Conservation (phyloP, 768 basidiomycete species). For the Fomitopsis serialis region DNA sequence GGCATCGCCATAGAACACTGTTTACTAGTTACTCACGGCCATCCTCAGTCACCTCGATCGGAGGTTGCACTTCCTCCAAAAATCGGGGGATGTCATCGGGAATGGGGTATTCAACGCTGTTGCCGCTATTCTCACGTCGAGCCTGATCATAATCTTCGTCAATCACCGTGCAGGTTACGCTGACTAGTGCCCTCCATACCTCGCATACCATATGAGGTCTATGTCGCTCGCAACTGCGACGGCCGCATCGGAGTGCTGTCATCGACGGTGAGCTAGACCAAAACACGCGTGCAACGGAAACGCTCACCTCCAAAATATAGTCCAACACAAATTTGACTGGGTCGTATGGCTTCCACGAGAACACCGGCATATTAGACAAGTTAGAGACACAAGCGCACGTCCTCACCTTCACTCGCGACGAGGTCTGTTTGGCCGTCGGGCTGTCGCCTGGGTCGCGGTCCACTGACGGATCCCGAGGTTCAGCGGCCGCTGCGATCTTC, state of each 20-base stretch:
- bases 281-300: background rate
- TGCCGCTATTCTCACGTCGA: no score
- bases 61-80: background rate
- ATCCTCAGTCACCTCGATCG: conserved; percentile 9
- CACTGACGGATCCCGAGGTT: conserved; percentile 7
- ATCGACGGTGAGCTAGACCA: background rate
- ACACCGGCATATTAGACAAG: background rate
- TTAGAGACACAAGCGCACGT: background rate
- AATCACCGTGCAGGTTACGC: no score
- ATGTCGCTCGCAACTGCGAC: conserved; percentile 9
- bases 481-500: conserved; percentile 8
- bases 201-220: conserved; percentile 6
- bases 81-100: conserved; percentile 3
- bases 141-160: no score
- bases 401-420: background rate
- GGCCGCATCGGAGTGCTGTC: conserved; percentile 8
- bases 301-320: conserved; percentile 10
- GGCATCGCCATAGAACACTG: background rate
- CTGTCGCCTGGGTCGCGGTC: background rate
- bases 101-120: background rate
- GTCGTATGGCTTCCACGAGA: conserved; percentile 8
- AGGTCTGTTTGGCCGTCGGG: background rate
- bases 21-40: background rate
- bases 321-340: conserved; percentile 11
- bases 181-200: background rate